Evolutionary conservation across 129 eudicot species (phyloP).

Genomic region (Kitagawia praeruptora): DNA sequence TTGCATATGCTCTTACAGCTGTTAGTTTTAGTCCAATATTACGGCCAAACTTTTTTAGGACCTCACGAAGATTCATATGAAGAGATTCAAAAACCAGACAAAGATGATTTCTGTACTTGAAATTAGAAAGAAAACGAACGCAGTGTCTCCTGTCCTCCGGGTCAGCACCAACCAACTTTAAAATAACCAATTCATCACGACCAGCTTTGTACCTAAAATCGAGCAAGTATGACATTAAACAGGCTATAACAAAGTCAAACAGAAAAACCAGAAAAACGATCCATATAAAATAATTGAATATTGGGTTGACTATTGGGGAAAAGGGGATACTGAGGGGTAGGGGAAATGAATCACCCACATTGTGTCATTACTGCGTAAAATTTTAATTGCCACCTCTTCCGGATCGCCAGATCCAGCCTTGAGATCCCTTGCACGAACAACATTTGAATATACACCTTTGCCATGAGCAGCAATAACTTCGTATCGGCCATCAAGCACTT

Average conservation of each 20-base stretch:
- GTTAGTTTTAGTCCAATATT: conserved; percentile 59
- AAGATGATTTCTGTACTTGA: conserved; percentile 59
- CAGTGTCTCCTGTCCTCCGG: conserved; percentile 54
- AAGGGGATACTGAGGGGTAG: neutral
- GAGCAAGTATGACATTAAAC: neutral
- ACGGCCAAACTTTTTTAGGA: conserved; percentile 66
- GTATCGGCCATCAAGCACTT: conserved; percentile 53
- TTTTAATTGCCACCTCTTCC: conserved; percentile 64
- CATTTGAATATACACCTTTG: conserved; percentile 60
- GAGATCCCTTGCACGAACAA: conserved; percentile 60
- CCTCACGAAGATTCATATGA: conserved; percentile 64
- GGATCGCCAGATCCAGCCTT: conserved; percentile 44
- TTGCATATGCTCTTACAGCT: conserved; percentile 58
- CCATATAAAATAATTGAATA: neutral
- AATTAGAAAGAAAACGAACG: conserved; percentile 49
- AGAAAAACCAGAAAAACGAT: neutral
- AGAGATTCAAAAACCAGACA: conserved; percentile 69
- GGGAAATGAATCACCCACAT: conserved; percentile 23
- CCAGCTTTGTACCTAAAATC: conserved; percentile 52
- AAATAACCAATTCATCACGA: conserved; percentile 45
- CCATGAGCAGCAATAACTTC: conserved; percentile 63
- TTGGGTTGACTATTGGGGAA: neutral
- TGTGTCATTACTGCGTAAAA: conserved; percentile 52
- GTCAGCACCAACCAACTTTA: conserved; percentile 54
- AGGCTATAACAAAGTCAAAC: neutral